Percentiles rank a stretch among this genome's conserved stretches.
Conservation (phyloP, 164 flowering plant genomes). For the Dillenia suffruticosa region DNA sequence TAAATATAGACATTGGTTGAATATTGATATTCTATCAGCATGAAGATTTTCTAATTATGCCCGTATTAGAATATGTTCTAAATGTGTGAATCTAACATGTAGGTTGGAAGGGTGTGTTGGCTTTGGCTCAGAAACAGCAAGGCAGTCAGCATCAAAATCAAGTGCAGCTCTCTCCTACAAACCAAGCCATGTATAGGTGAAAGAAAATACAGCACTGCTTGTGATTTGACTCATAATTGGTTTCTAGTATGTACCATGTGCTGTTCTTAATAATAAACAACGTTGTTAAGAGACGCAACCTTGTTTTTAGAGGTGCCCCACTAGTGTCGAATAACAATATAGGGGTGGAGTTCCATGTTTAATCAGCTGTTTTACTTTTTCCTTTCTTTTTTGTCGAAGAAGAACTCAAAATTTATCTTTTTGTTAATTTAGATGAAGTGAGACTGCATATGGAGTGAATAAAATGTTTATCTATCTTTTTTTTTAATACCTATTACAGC, state of each 20-base stretch:
- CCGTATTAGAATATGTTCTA: neutral
- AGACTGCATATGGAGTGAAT: no score
- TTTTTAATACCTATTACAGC: no score
- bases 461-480: no score
- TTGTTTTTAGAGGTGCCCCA: no score
- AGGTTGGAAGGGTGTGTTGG: conserved; percentile 41
- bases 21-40: no score
- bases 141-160: conserved; percentile 7
- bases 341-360: no score
- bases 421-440: no score
- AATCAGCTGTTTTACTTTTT: no score
- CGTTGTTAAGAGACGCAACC: neutral
- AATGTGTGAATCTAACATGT: neutral
- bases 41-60: neutral
- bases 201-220: neutral
- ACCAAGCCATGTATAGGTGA: conserved; percentile 17
- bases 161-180: conserved; percentile 15
- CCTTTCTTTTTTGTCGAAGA: no score
- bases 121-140: conserved; percentile 11
- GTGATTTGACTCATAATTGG: neutral
- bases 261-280: neutral
- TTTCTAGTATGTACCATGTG: neutral
- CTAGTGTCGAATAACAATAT: no score
- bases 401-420: no score
- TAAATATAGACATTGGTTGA: neutral